phyloP scores from a whole-genome alignment of 2,329 filamentous ascomycete species.

The Pezicula rhizophila region DNA sequence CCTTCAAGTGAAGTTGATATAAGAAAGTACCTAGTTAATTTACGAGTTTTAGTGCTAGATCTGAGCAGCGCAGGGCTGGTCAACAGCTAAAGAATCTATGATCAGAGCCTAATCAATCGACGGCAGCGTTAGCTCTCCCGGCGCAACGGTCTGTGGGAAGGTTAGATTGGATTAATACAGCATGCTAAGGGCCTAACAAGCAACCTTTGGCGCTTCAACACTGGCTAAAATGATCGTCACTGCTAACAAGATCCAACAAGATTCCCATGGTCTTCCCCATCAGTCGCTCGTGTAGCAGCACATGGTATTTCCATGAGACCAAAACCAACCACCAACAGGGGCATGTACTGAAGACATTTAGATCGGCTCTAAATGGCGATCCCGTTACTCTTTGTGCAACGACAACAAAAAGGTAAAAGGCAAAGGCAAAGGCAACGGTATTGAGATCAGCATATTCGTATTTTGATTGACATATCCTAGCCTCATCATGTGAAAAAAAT shows the following conservation, averaged over 20 bases:
- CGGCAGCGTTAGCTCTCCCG: constrained; percentile 14
- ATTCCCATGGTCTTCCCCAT: neutral
- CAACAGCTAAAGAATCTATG: constrained; percentile 1
- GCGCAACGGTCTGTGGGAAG: constrained; percentile 12
- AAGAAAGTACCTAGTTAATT: constrained; percentile 1
- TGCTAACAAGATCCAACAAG: neutral
- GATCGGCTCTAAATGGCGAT: neutral
- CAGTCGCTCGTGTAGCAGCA: neutral
- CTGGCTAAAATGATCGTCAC: no score
- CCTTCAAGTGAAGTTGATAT: constrained; percentile 6
- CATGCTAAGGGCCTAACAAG: constrained; percentile 1
- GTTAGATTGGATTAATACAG: constrained; percentile 1
- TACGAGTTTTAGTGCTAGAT: constrained; percentile 1
- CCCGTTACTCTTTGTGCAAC: neutral
- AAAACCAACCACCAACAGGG: neutral
- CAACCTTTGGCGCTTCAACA: neutral
- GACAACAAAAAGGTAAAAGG: neutral
- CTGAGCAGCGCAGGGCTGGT: neutral
- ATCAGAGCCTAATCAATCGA: constrained; percentile 6
- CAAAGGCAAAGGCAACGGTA: neutral
- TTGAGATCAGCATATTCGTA: neutral
- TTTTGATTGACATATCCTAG: no score
- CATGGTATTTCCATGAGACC: neutral
- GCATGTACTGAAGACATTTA: neutral
- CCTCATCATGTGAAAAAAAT: no score